Evolutionary conservation across 129 eudicot genomes (phyloP).

Genomic region (Heracleum sosnowskyi): DNA sequence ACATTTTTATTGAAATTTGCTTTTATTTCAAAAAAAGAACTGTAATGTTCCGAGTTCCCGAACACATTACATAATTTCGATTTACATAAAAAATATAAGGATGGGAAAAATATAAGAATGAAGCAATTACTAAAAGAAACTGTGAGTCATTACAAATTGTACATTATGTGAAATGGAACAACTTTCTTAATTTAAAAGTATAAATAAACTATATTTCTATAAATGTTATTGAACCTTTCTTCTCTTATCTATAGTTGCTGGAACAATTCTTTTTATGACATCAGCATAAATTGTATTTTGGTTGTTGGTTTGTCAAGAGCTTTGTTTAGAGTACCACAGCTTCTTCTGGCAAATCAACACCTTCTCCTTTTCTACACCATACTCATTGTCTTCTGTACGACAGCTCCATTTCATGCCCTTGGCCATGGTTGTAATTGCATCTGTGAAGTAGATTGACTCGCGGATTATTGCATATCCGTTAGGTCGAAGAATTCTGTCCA

Average conservation of each 20-base stretch:
- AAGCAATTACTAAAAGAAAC: background rate
- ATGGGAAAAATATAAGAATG: background rate
- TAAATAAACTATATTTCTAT: constrained; percentile 10
- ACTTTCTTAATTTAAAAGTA: constrained; percentile 1
- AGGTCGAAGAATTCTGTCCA: constrained; percentile 61
- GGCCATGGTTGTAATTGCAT: constrained; percentile 35
- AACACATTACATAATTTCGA: constrained; percentile 5
- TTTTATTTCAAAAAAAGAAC: too few species aligned
- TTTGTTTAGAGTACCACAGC: constrained; percentile 53
- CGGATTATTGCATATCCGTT: constrained; percentile 52
- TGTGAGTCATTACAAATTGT: constrained; percentile 11
- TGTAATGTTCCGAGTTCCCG: background rate
- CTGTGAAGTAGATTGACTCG: constrained; percentile 37
- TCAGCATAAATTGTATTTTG: constrained; percentile 3
- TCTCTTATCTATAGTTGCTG: constrained; percentile 9
- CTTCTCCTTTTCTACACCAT: constrained; percentile 40
- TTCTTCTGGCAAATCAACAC: constrained; percentile 62
- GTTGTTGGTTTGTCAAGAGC: constrained; percentile 22
- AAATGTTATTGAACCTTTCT: constrained; percentile 10
- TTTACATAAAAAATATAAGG: background rate
- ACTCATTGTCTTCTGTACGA: constrained; percentile 45
- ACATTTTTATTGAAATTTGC: too few species aligned
- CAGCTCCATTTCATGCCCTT: constrained; percentile 66
- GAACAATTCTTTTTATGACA: background rate
- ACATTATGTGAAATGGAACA: constrained; percentile 11